phyloP scores from a whole-genome alignment of 495 filamentous ascomycete species.

The Cenococcum geophilum region DNA sequence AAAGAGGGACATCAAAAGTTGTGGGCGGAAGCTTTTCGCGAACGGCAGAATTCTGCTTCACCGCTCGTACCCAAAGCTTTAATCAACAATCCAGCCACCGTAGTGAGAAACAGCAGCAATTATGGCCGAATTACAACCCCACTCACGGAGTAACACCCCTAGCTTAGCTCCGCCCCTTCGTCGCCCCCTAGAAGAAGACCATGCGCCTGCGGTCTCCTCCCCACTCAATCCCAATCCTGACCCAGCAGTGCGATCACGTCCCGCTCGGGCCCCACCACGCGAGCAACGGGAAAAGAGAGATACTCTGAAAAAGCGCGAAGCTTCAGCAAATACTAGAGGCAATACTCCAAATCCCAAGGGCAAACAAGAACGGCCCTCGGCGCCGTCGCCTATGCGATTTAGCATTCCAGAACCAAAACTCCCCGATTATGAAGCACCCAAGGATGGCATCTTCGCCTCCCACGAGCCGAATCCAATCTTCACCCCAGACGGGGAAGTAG shows the following conservation, averaged over 20 bases:
- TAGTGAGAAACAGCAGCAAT: slow-evolving; percentile 1
- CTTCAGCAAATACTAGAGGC: slow-evolving; percentile 25
- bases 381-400: slow-evolving; percentile 39
- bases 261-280: slow-evolving; percentile 31
- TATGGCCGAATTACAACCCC: slow-evolving; percentile 27
- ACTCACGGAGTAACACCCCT: slow-evolving; percentile 29
- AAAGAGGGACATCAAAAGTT: background rate
- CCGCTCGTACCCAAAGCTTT: background rate
- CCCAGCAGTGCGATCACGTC: slow-evolving; percentile 24
- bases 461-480: slow-evolving; percentile 38
- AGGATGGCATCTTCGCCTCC: slow-evolving; percentile 35
- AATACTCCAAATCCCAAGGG: slow-evolving; percentile 29
- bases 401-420: slow-evolving; percentile 35
- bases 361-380: slow-evolving; percentile 28
- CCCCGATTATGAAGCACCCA: slow-evolving; percentile 37
- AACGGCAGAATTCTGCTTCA: background rate
- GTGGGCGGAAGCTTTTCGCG: slow-evolving; percentile 5
- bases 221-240: slow-evolving; percentile 39
- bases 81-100: background rate
- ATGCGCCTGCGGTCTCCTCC: slow-evolving; percentile 37
- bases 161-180: slow-evolving; percentile 18
- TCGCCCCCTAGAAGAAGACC: slow-evolving; percentile 32
- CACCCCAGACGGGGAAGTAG: slow-evolving; percentile 34
- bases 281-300: slow-evolving; percentile 43
- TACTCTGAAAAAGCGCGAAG: slow-evolving; percentile 42